Evolutionary conservation across 345 rosid species (phyloP).

Genomic region (Hevea brasiliensis): DNA sequence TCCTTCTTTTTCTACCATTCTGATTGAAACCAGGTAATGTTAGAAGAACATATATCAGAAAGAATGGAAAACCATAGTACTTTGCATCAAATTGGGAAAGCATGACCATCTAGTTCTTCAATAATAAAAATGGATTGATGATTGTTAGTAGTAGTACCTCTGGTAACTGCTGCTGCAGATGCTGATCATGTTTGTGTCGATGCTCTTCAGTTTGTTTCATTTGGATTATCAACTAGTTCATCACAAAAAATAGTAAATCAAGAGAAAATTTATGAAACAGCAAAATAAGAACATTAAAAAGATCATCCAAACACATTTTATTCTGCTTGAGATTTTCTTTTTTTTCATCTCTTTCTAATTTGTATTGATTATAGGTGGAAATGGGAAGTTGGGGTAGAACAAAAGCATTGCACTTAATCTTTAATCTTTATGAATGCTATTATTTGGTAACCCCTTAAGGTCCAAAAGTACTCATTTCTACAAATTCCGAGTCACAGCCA

Average conservation of each 20-base stretch:
- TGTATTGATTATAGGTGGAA: neutral
- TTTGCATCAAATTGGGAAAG: neutral
- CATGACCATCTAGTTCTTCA: neutral
- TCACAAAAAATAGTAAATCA: neutral
- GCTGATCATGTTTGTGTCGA: slow-evolving; percentile 7
- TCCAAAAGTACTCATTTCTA: neutral
- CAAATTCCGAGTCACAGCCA: neutral
- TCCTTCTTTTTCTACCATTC: slow-evolving; percentile 23
- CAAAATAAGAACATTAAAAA: neutral
- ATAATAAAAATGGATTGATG: neutral
- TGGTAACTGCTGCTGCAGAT: slow-evolving; percentile 19
- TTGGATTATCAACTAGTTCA: slow-evolving; percentile 23
- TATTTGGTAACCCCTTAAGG: neutral
- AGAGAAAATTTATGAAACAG: slow-evolving; percentile 6
- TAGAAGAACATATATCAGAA: slow-evolving; percentile 6
- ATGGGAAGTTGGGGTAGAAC: neutral
- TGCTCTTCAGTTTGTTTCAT: slow-evolving; percentile 15
- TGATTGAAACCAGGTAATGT: slow-evolving; percentile 12
- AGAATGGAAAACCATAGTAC: neutral
- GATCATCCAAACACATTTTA: neutral
- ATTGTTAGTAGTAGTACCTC: slow-evolving; percentile 8
- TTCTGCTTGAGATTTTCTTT: neutral
- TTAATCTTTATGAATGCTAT: too few relatives aligned
- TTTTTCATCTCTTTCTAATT: slow-evolving; percentile 1
- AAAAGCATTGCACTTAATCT: neutral